phyloP scores from a whole-genome alignment of 371 early-diverging fungal genomes.

The Dentiscutata heterogama region DNA sequence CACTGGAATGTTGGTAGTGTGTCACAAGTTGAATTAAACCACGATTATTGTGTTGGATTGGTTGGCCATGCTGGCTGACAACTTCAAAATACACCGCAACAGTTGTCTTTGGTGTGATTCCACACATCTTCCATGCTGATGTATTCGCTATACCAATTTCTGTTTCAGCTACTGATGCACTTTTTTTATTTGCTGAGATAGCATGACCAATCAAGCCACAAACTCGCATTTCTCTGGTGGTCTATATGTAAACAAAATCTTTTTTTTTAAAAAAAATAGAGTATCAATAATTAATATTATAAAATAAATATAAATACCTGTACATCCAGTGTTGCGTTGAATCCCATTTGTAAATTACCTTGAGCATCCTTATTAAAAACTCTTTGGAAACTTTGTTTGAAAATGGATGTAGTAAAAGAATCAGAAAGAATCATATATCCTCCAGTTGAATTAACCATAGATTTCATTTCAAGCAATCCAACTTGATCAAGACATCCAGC shows the following conservation, averaged over 20 bases:
- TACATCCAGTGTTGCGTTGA: constrained; percentile 99
- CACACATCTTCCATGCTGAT: constrained; percentile 95
- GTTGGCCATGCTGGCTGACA: constrained; percentile 83
- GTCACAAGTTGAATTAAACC: constrained; percentile 97
- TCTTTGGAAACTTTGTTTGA: constrained; percentile 96
- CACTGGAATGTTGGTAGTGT: constrained; percentile 95
- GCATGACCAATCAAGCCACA: constrained; percentile 98
- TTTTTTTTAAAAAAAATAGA: constrained; percentile 4
- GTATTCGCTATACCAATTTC: constrained; percentile 98
- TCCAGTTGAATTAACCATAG: constrained; percentile 92
- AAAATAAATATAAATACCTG: constrained; percentile 59
- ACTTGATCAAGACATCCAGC: constrained; percentile 96
- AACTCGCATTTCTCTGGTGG: constrained; percentile 93
- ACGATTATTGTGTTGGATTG: constrained; percentile 87
- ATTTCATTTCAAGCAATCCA: constrained; percentile 98
- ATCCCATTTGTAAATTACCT: constrained; percentile 93
- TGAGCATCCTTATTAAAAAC: constrained; percentile 92
- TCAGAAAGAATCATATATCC: constrained; percentile 98
- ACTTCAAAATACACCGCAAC: constrained; percentile 96
- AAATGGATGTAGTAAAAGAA: constrained; percentile 95
- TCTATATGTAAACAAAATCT: constrained; percentile 58
- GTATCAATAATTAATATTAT: neutral
- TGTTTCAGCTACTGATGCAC: constrained; percentile 94
- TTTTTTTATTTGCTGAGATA: constrained; percentile 90
- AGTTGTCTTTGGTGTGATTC: constrained; percentile 88